Conservation (phyloP, 179 eudicot species). For the Vitellaria paradoxa region DNA sequence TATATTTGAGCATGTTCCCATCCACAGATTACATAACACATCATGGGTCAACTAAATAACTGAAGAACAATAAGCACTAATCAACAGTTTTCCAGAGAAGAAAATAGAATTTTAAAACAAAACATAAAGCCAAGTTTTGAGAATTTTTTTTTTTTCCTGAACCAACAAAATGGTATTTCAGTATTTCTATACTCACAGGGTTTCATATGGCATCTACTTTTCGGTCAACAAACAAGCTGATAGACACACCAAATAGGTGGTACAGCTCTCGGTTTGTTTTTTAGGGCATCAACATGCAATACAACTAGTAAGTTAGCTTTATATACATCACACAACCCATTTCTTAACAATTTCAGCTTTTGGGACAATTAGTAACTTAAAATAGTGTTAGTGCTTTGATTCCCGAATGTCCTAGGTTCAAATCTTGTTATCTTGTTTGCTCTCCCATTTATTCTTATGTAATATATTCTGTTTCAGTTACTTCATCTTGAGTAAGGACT, state of each 20-base stretch:
- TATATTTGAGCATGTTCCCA: not conserved
- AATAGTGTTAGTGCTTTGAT: no score
- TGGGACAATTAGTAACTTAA: no score
- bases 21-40: not conserved
- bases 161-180: not conserved
- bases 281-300: slow-evolving; percentile 70
- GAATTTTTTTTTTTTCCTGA: not conserved
- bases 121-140: no score
- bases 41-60: not conserved
- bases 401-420: no score
- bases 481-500: no score
- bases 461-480: no score
- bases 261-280: slow-evolving; percentile 81
- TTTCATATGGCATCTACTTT: slow-evolving; percentile 96
- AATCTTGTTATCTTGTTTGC: no score
- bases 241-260: slow-evolving; percentile 72
- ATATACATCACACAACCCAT: no score
- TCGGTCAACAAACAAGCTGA: slow-evolving; percentile 96
- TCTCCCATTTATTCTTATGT: no score
- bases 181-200: slow-evolving; percentile 60
- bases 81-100: not conserved
- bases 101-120: no score
- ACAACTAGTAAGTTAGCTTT: slow-evolving; percentile 38
- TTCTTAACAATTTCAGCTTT: no score
- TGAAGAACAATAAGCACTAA: not conserved